Percentiles rank a stretch among this genome's conserved stretches.
phyloP scores from a whole-genome alignment of 352 stramenopile species.

The Phytopythium ostracodes region DNA sequence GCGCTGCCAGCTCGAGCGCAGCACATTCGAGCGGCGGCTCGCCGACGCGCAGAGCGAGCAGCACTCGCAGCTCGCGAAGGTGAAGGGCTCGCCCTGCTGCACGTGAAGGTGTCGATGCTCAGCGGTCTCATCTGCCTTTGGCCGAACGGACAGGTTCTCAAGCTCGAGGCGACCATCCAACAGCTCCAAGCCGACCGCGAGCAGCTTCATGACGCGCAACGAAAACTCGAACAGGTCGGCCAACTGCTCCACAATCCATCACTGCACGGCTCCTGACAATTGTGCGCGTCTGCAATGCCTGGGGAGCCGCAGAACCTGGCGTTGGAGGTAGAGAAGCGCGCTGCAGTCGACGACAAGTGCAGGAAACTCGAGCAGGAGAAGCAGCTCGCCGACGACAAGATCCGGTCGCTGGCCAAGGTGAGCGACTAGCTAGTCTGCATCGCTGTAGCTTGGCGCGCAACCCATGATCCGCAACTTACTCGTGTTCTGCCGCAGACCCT shows the following conservation, averaged over 20 bases:
- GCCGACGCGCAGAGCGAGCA: slow-evolving; percentile 19
- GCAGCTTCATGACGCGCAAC: slow-evolving; percentile 9
- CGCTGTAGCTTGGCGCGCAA: not conserved
- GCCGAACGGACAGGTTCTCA: slow-evolving; percentile 2
- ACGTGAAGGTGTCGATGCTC: not conserved
- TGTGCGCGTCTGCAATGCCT: not conserved
- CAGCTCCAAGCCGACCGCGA: slow-evolving; percentile 15
- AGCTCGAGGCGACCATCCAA: slow-evolving; percentile 20
- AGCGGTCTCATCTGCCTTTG: not conserved
- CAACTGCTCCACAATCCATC: not conserved
- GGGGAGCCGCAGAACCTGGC: slow-evolving; percentile 8
- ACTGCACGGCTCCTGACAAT: not conserved
- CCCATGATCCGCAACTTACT: not conserved
- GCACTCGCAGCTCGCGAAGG: slow-evolving; percentile 14
- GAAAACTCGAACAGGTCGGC: slow-evolving; percentile 19
- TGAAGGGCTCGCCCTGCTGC: not conserved
- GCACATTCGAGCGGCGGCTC: slow-evolving; percentile 24
- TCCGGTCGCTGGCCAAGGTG: slow-evolving; percentile 30
- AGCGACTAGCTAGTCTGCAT: not conserved
- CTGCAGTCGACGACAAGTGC: slow-evolving; percentile 13
- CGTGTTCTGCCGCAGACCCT: slow-evolving; percentile 23
- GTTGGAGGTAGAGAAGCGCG: slow-evolving; percentile 12
- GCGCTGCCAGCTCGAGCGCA: slow-evolving; percentile 17
- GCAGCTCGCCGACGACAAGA: slow-evolving; percentile 37
- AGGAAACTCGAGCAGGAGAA: slow-evolving; percentile 35